phyloP scores from a whole-genome alignment of 805 yeast species.

The Zygotorulaspora florentina region DNA sequence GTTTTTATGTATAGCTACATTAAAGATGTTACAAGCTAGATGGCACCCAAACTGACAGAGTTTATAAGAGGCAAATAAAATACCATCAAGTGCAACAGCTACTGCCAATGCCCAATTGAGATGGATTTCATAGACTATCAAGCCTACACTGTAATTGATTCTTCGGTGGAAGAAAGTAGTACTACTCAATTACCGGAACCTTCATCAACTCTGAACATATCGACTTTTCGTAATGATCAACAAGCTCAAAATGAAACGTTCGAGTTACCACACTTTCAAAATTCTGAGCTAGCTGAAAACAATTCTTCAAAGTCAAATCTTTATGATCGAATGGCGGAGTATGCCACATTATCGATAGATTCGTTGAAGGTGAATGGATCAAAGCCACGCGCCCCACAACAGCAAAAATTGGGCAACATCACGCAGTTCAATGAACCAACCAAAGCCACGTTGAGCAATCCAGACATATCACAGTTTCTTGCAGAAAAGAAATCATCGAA shows the following conservation, averaged over 20 bases:
- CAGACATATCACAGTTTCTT: not conserved
- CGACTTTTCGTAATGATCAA: slow-evolving; percentile 11
- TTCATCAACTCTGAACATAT: slow-evolving; percentile 25
- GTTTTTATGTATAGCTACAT: too few species aligned
- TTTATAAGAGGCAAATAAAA: too few species aligned
- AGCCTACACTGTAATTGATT: slow-evolving; percentile 37
- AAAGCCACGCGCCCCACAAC: not conserved
- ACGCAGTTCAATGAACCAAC: slow-evolving; percentile 11
- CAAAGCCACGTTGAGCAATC: slow-evolving; percentile 4
- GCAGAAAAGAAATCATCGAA: slow-evolving; percentile 1
- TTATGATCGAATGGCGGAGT: slow-evolving; percentile 22
- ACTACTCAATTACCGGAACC: slow-evolving; percentile 27
- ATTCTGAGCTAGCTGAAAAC: not conserved
- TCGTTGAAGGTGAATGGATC: slow-evolving; percentile 7
- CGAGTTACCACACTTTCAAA: slow-evolving; percentile 11
- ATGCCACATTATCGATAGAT: slow-evolving; percentile 18
- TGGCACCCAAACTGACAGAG: too few species aligned
- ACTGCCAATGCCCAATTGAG: not conserved
- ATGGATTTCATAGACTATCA: slow-evolving; percentile 49
- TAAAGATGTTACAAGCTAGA: not conserved
- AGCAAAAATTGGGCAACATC: not conserved
- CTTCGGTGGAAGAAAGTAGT: slow-evolving; percentile 22
- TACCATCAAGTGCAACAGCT: too few species aligned
- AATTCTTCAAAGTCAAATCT: slow-evolving; percentile 11
- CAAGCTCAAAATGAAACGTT: slow-evolving; percentile 7